phyloP scores from a whole-genome alignment of 176 grass and related monocot species.

The Hordeum vulgare region MorexV3_pseudomolecules_assembly NC_058524.1:41031628-41032127 shows the following conservation, averaged over 20 bases:
- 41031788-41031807: not conserved
- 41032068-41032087: constrained; percentile 1
- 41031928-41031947: not conserved
- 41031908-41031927: not conserved
- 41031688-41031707: not conserved
- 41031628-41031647: not conserved
- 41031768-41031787: not conserved
- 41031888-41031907: constrained; percentile 14
- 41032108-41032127: not conserved
- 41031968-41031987: not conserved
- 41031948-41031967: constrained; percentile 15
- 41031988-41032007: not conserved
- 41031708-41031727: not conserved
- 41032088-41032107: not conserved
- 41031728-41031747: not conserved
- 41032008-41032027: constrained; percentile 14
- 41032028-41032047: not conserved
- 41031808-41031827: not conserved
- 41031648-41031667: not conserved
- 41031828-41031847: not conserved
- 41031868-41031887: not conserved
- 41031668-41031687: not conserved
- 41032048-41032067: not conserved
- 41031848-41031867: not conserved
- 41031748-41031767: not conserved